Percentiles rank a stretch among this genome's conserved stretches.
Conservation (phyloP, 768 basidiomycete genomes). For the Amanita rubescens region DNA sequence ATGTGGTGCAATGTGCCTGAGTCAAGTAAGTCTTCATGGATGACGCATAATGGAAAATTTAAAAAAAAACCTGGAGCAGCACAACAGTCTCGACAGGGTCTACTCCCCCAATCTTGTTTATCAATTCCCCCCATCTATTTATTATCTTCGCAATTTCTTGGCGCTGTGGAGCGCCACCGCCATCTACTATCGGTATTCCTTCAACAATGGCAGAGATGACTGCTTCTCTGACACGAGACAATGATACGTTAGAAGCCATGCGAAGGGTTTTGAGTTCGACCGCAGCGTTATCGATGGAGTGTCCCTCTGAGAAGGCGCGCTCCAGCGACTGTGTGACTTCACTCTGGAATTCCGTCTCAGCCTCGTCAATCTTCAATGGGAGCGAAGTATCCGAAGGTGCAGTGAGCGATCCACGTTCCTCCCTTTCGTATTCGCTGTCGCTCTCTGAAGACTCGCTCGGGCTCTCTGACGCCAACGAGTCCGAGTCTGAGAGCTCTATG, state of each 20-base stretch:
- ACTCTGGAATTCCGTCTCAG: slow-evolving; percentile 61
- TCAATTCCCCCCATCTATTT: slow-evolving; percentile 74
- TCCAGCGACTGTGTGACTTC: slow-evolving; percentile 84
- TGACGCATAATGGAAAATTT: neutral
- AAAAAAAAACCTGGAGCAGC: slow-evolving; percentile 59
- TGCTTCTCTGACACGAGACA: slow-evolving; percentile 78
- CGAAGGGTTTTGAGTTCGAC: slow-evolving; percentile 95
- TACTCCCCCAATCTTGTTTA: slow-evolving; percentile 74
- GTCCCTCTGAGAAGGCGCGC: slow-evolving; percentile 86
- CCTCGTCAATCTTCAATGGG: slow-evolving; percentile 35
- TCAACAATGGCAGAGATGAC: slow-evolving; percentile 83
- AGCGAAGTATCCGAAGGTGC: slow-evolving; percentile 45
- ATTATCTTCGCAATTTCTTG: slow-evolving; percentile 58
- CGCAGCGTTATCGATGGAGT: slow-evolving; percentile 87
- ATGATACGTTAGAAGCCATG: slow-evolving; percentile 92
- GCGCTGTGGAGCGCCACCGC: slow-evolving; percentile 50
- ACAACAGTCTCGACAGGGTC: slow-evolving; percentile 77
- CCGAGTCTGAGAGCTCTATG: slow-evolving; percentile 52
- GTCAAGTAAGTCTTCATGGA: neutral
- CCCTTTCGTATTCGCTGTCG: slow-evolving; percentile 27
- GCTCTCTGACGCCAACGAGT: slow-evolving; percentile 48
- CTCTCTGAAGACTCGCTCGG: slow-evolving; percentile 35
- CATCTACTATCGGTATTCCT: slow-evolving; percentile 55
- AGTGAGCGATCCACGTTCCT: slow-evolving; percentile 28
- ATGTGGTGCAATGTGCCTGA: slow-evolving; percentile 60